Conservation (phyloP, 768 basidiomycete species). For the Leucocoprinus birnbaumii region DNA sequence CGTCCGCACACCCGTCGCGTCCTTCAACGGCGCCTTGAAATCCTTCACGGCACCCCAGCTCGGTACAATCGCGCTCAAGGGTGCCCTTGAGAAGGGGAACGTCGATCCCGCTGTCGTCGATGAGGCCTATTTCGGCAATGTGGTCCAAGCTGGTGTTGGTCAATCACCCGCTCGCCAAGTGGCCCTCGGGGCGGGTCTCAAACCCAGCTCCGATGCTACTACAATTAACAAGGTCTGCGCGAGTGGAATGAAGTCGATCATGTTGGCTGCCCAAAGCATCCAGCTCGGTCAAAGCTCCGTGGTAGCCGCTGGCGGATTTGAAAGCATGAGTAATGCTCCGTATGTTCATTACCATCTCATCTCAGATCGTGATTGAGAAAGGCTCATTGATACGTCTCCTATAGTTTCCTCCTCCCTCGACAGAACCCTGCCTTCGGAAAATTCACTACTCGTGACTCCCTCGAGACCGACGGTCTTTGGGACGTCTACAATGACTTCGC, state of each 20-base stretch:
- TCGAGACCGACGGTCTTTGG: slow-evolving; percentile 91
- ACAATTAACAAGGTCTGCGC: slow-evolving; percentile 99
- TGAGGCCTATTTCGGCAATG: slow-evolving; percentile 97
- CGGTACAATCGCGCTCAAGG: slow-evolving; percentile 85
- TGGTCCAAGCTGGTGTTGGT: slow-evolving; percentile 95
- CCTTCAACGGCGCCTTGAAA: slow-evolving; percentile 88
- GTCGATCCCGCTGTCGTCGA: slow-evolving; percentile 84
- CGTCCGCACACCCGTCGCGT: slow-evolving; percentile 91
- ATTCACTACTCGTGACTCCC: slow-evolving; percentile 81
- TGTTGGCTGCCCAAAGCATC: slow-evolving; percentile 90
- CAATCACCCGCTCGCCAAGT: slow-evolving; percentile 99
- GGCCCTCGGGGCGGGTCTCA: slow-evolving; percentile 86
- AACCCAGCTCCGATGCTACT: slow-evolving; percentile 86
- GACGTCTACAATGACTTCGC: slow-evolving; percentile 97
- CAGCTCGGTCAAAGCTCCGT: slow-evolving; percentile 81
- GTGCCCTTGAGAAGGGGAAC: slow-evolving; percentile 78
- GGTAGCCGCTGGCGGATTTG: slow-evolving; percentile 96
- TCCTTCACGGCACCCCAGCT: slow-evolving; percentile 88
- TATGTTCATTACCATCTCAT: slow-evolving; percentile 41
- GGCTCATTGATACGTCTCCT: slow-evolving; percentile 1
- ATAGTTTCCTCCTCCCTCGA: slow-evolving; percentile 81
- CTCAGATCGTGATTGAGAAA: slow-evolving; percentile 3
- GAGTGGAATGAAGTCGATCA: slow-evolving; percentile 94
- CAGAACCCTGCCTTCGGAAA: slow-evolving; percentile 86
- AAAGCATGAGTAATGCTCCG: slow-evolving; percentile 99